Evolutionary conservation across 192 early-diverging fungal species (phyloP).

Genomic region (Podila minutissima): DNA sequence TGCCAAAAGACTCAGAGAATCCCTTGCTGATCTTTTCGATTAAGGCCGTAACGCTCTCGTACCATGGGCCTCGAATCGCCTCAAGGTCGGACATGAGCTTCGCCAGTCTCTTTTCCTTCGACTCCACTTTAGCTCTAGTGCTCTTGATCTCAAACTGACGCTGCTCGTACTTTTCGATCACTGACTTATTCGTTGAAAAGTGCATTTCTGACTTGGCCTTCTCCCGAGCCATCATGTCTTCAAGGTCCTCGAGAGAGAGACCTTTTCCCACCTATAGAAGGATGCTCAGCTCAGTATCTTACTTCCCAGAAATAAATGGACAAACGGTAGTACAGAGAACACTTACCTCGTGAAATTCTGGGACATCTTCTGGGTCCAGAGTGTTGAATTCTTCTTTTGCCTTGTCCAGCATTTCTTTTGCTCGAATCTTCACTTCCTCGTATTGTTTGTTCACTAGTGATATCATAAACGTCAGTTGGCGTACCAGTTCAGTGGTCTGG

Average conservation of each 20-base stretch:
- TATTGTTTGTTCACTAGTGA: conserved; percentile 47
- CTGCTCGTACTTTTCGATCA: conserved; percentile 75
- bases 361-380: conserved; percentile 62
- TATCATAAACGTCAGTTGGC: neutral
- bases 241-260: conserved; percentile 68
- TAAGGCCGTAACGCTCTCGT: conserved; percentile 67
- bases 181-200: conserved; percentile 60
- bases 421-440: conserved; percentile 56
- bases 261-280: conserved; percentile 34
- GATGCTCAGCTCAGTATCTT: neutral
- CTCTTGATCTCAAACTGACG: conserved; percentile 66
- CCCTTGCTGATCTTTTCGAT: conserved; percentile 70
- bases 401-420: conserved; percentile 54
- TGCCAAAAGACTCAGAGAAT: conserved; percentile 79
- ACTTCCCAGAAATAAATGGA: neutral
- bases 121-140: conserved; percentile 49
- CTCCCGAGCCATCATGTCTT: conserved; percentile 66
- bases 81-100: conserved; percentile 49
- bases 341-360: conserved; percentile 61
- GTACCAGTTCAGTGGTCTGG: no score
- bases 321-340: no score
- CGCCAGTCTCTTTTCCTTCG: conserved; percentile 51
- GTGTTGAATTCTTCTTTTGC: conserved; percentile 65
- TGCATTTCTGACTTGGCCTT: conserved; percentile 65
- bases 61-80: conserved; percentile 67